Percentiles rank a stretch among this genome's conserved stretches.
phyloP scores from a whole-genome alignment of 129 eudicot genomes.

The Chrysanthemum makinoi region DNA sequence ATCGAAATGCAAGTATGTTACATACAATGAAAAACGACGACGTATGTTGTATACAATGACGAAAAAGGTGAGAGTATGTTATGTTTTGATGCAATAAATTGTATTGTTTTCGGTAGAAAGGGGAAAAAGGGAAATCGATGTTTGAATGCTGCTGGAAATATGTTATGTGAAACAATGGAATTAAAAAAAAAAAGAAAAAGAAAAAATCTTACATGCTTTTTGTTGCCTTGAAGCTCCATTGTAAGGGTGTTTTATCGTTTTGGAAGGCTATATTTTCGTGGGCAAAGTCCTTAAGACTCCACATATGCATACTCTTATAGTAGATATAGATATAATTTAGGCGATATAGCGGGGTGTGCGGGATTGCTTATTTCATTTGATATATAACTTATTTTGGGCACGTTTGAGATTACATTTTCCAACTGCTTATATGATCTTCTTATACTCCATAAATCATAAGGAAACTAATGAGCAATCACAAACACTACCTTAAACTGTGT shows the following conservation, averaged over 20 bases:
- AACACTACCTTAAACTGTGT: background rate
- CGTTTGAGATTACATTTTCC: no score
- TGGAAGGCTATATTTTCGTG: background rate
- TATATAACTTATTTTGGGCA: no score
- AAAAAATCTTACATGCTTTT: no score
- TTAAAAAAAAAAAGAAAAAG: background rate
- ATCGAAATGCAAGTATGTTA: no score
- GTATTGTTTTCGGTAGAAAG: background rate
- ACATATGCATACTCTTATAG: background rate
- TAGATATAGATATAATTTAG: constrained; percentile 1
- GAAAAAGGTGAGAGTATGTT: no score
- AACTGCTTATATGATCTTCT: no score
- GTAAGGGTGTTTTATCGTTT: background rate
- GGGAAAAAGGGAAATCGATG: background rate
- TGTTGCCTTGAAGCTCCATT: no score
- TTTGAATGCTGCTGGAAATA: background rate
- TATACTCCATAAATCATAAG: no score
- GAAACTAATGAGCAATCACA: no score
- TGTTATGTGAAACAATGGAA: background rate
- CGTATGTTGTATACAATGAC: no score
- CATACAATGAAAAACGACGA: no score
- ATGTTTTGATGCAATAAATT: background rate
- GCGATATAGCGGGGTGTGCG: background rate
- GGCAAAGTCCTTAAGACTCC: background rate
- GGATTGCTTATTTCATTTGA: no score